Conservation (phyloP, 2,329 filamentous ascomycete species). For the Plectosphaerella plurivora region DNA sequence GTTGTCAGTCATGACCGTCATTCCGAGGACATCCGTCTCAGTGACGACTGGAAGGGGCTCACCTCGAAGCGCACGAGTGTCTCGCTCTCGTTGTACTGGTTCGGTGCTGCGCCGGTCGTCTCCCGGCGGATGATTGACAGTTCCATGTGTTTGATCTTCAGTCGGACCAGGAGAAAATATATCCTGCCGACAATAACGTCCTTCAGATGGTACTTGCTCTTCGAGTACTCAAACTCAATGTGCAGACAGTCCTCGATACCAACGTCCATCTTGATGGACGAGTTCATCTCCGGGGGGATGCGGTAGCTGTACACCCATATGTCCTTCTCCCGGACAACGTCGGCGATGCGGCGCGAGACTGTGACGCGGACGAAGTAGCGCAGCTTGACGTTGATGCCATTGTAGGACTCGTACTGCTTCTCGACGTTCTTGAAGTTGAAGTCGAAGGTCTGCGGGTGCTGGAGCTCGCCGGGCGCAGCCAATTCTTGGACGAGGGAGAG, state of each 20-base stretch:
- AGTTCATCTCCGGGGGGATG: constrained; percentile 97
- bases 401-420: constrained; percentile 99
- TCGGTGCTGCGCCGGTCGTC: constrained; percentile 92
- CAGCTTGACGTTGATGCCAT: constrained; percentile 98
- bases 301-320: constrained; percentile 99
- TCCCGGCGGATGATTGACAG: constrained; percentile 94
- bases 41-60: constrained; percentile 12
- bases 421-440: constrained; percentile 99
- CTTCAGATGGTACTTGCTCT: constrained; percentile 98
- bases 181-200: constrained; percentile 98
- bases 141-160: constrained; percentile 99
- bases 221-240: constrained; percentile 99
- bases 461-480: constrained; percentile 92
- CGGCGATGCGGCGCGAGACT: constrained; percentile 92
- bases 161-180: constrained; percentile 92
- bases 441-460: constrained; percentile 96
- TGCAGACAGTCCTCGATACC: constrained; percentile 98
- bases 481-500: constrained; percentile 95
- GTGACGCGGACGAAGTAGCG: constrained; percentile 98
- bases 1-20: constrained; percentile 2
- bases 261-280: constrained; percentile 99
- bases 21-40: not conserved
- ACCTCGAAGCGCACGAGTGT: constrained; percentile 95
- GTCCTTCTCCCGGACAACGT: constrained; percentile 98
- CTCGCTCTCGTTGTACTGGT: constrained; percentile 99